Conservation (phyloP, 768 basidiomycete genomes). For the Suillus spraguei region DNA sequence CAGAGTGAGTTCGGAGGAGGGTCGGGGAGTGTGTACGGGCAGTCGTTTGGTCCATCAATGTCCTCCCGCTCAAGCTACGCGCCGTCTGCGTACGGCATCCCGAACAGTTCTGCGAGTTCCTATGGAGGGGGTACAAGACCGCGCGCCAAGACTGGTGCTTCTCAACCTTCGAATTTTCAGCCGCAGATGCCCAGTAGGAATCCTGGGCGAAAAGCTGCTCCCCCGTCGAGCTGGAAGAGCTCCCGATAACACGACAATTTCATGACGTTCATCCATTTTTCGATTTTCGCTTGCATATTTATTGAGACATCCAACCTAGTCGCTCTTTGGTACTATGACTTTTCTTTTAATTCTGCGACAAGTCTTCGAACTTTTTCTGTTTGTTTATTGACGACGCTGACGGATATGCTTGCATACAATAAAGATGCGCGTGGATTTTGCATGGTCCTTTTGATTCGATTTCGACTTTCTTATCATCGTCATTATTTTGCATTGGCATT, state of each 20-base stretch:
- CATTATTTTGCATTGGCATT: slow-evolving; percentile 12
- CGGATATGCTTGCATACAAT: background rate
- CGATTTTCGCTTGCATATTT: slow-evolving; percentile 7
- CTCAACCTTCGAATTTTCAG: slow-evolving; percentile 24
- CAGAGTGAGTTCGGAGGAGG: slow-evolving; percentile 68
- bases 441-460: background rate
- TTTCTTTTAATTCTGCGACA: background rate
- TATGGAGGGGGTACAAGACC: slow-evolving; percentile 28
- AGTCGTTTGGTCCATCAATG: slow-evolving; percentile 49
- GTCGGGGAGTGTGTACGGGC: slow-evolving; percentile 73
- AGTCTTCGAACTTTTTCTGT: background rate
- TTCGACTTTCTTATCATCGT: slow-evolving; percentile 1
- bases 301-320: background rate
- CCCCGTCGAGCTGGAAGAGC: slow-evolving; percentile 67
- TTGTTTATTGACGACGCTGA: background rate
- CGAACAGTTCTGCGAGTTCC: slow-evolving; percentile 21
- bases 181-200: slow-evolving; percentile 20
- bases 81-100: slow-evolving; percentile 10
- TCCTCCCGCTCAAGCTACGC: slow-evolving; percentile 19
- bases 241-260: slow-evolving; percentile 16
- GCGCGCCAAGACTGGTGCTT: slow-evolving; percentile 36
- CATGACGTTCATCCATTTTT: background rate
- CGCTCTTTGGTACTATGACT: background rate
- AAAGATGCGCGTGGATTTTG: background rate
- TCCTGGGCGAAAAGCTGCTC: slow-evolving; percentile 39